Evolutionary conservation across 495 filamentous ascomycete genomes (phyloP), one percentile per base, ranked within the genome.

Genomic region (Hypoxylon fuscum): DNA sequence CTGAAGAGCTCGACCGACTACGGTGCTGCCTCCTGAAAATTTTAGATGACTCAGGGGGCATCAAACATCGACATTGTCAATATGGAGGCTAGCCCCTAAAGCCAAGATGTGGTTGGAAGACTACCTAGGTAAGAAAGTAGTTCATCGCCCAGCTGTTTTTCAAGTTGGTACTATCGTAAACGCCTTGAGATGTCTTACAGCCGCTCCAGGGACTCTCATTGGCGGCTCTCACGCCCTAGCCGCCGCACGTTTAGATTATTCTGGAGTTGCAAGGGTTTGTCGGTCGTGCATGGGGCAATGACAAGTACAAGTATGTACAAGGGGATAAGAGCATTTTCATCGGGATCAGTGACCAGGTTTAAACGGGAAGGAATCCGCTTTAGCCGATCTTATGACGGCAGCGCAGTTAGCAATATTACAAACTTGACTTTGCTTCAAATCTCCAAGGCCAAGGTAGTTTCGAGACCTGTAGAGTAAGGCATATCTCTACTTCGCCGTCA

Each of bases 311-410:
- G 63, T 14, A 45, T 37, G 53, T 40, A 53, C 63, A 62, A 53
- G 63, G 57, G 29, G 9, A 40, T 55, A 44, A 29, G 44, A 34
- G n/a, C 32, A 53, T 54, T n/a, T 45, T 57, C 49, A 55, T 41
- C 49, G 40, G 51, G 55, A 44, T 42, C 23, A 34, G 15, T 27
- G 40, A 56, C 44, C 57, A 23, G 48, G 63, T 49, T 62, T 27
- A 5, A 42, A 50, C 57, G 62, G 56, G 62, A 66, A 66, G 57
- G 46, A 53, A 57, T 49, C 57, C 63, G 42, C 42, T 66, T 18
- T 49, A 27, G 47, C 56, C 52, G 62, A 60, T 60, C 55, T n/a
- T 60, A 66, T 66, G 47, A 66, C 51, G 56, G 51, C 41, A 48
- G 15, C 9, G 15, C 12, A 15, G 41, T 61, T 56, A 17, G 34